Percentiles rank a stretch among this genome's conserved stretches.
These are phyloP conservation scores for Tilletia walkeri DNA, from an alignment of 1,284 basidiomycete species.

Conservation along the genomic window DNA sequence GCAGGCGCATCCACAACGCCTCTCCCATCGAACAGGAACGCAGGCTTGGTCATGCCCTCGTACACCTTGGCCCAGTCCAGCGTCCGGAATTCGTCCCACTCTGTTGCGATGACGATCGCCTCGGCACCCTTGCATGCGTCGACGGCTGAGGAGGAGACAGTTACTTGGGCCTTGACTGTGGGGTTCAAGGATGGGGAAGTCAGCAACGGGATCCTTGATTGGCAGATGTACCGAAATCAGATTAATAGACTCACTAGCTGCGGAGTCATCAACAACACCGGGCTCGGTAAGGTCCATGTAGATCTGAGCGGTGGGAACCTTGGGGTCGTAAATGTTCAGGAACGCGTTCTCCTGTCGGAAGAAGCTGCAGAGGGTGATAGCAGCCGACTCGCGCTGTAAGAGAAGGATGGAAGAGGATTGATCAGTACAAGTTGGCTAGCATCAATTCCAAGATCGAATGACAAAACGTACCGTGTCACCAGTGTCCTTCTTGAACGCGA, in stretches of 20 bases:
- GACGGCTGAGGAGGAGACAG: slow-evolving; percentile 71
- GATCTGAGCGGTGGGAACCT: slow-evolving; percentile 63
- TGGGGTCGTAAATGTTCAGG: slow-evolving; percentile 88
- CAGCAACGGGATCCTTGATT: slow-evolving; percentile 10
- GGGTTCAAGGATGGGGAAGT: neutral
- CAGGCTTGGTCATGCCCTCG: slow-evolving; percentile 84
- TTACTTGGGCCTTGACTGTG: slow-evolving; percentile 81
- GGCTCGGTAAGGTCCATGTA: slow-evolving; percentile 62
- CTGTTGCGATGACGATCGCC: slow-evolving; percentile 74
- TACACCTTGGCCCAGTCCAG: slow-evolving; percentile 89
- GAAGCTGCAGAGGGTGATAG: slow-evolving; percentile 89
- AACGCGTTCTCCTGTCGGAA: slow-evolving; percentile 86
- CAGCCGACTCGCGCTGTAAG: slow-evolving; percentile 77
- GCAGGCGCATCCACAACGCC: slow-evolving; percentile 76
- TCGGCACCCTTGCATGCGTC: slow-evolving; percentile 87
- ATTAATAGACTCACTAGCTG: slow-evolving; percentile 62
- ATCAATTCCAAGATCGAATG: too few species aligned
- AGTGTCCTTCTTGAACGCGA: slow-evolving; percentile 59
- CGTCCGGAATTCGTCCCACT: slow-evolving; percentile 84
- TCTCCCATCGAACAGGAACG: slow-evolving; percentile 75
- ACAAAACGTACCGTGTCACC: slow-evolving; percentile 42
- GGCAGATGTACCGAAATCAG: too few species aligned
- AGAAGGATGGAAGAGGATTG: slow-evolving; percentile 1
- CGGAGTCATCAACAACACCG: slow-evolving; percentile 60
- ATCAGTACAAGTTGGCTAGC: too few species aligned